Evolutionary conservation across 306 rosid species (phyloP), one percentile per base, ranked within the genome.

Genomic region (Medicago lupulina): DNA sequence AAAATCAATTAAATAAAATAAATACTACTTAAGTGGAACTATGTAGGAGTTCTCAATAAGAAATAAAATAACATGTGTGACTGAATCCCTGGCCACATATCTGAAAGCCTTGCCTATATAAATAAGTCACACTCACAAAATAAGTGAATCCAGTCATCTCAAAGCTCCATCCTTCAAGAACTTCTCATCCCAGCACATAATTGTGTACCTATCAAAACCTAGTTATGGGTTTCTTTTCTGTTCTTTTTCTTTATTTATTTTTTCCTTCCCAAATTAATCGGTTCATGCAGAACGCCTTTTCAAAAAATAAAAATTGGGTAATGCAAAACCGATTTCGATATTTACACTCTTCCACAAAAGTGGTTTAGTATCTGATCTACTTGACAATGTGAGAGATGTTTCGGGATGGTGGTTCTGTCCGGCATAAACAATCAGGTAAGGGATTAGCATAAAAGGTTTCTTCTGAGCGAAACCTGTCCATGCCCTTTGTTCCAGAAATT

Each of bases 401-500:
- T 40, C 16, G 53, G 57, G 64, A 82, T 2, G 83, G 77, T 28
- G 79, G 40, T 82, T 78, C 84, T 68, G 75, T 81, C 79, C 79
- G 86, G 80, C 98, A 93, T 80, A 93, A 80, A 84, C 98, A 93
- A 79, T 93, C 96, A 0, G 98, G 97, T 66, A 88, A 81, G 58
- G 98, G 93, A 72, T 93, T 91, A 54, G 87, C 87, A 62, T 91
- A 93, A 68, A 93, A 93, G 34, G 97, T 78, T 80, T 93, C 97
- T 83, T 93, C 98, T 9, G 96, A 93, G 14, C 98, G 97, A 74
- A 91, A 93, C 74, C 98, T 91, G 2, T 91, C 91, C 79, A 79
- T 87, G 71, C 88, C 90, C 82, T 74, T 93, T 25, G 96, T 93
- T 75, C 98, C 98, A n/a, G 98, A 84, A 66, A 88, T 83, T 18